phyloP scores from a whole-genome alignment of 2,329 filamentous ascomycete genomes.

The Lachnellula cervina region DNA sequence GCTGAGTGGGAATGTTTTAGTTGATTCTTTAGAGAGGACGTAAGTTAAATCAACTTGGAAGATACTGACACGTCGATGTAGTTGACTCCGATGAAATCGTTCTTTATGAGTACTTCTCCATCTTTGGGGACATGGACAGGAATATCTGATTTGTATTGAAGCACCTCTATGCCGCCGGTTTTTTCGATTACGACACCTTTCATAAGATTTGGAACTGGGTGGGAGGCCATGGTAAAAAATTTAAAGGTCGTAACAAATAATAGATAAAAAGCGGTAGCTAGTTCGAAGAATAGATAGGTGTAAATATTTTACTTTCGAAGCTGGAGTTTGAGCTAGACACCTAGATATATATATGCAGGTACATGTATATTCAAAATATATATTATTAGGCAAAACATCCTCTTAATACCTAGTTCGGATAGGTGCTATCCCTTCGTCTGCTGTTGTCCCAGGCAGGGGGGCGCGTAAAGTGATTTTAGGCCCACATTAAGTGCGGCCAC shows the following conservation, averaged over 20 bases:
- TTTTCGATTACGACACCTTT: constrained; percentile 68
- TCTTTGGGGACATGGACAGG: constrained; percentile 64
- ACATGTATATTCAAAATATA: no score
- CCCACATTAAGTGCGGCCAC: no score
- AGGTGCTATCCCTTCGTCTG: no score
- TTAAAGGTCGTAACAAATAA: not conserved
- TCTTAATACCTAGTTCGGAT: no score
- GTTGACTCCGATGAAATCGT: constrained; percentile 76
- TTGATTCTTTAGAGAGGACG: not conserved
- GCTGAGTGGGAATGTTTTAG: constrained; percentile 21
- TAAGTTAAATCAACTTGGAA: not conserved
- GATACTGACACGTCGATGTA: constrained; percentile 67
- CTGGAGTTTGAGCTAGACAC: no score
- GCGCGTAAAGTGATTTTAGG: no score
- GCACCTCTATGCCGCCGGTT: constrained; percentile 66
- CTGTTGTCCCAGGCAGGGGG: no score
- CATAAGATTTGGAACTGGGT: constrained; percentile 32
- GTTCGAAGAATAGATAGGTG: no score
- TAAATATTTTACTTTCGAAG: no score
- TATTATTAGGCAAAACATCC: no score
- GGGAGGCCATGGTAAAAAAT: not conserved
- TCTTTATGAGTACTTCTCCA: constrained; percentile 75
- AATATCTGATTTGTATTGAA: constrained; percentile 65
- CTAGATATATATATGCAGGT: no score
- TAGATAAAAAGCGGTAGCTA: no score